Conservation (phyloP, 441 rosid species). For the Adansonia gregorii region DNA sequence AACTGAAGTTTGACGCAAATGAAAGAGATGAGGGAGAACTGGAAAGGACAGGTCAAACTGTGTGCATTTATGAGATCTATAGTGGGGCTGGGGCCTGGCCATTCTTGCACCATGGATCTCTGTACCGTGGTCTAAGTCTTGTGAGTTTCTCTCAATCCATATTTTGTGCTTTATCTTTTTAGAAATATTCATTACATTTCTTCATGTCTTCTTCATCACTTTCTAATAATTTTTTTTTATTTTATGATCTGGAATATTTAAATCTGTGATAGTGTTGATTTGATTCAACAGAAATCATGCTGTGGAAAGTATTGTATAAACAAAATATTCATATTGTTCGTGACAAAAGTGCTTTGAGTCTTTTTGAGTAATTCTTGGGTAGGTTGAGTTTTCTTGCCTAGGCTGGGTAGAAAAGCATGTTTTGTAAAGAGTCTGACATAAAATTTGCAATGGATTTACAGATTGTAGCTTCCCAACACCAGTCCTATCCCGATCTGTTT, state of each 20-base stretch:
- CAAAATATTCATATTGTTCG: not conserved
- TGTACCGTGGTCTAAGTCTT: constrained; percentile 94
- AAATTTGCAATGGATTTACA: constrained; percentile 1
- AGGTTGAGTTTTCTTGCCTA: not conserved
- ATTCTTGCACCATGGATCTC: constrained; percentile 96
- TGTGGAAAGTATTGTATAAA: not conserved
- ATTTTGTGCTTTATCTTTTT: constrained; percentile 20
- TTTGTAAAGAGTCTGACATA: not conserved
- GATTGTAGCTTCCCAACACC: not conserved
- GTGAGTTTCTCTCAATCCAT: constrained; percentile 55
- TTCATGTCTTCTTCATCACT: constrained; percentile 25
- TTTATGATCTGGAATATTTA: too few relatives aligned
- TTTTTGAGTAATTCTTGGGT: constrained; percentile 31
- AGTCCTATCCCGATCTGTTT: not conserved
- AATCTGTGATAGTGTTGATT: not conserved
- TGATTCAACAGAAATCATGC: not conserved
- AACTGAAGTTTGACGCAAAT: constrained; percentile 83
- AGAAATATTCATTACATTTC: constrained; percentile 2
- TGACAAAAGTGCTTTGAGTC: constrained; percentile 3
- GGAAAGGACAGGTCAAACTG: constrained; percentile 93
- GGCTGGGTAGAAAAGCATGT: not conserved
- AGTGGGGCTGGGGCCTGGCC: constrained; percentile 95
- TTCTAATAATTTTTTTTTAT: too few relatives aligned
- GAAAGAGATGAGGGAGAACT: constrained; percentile 99
- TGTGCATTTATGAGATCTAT: constrained; percentile 94